Evolutionary conservation across 2,329 filamentous ascomycete genomes (phyloP).

Genomic region (Fusarium hostae): DNA sequence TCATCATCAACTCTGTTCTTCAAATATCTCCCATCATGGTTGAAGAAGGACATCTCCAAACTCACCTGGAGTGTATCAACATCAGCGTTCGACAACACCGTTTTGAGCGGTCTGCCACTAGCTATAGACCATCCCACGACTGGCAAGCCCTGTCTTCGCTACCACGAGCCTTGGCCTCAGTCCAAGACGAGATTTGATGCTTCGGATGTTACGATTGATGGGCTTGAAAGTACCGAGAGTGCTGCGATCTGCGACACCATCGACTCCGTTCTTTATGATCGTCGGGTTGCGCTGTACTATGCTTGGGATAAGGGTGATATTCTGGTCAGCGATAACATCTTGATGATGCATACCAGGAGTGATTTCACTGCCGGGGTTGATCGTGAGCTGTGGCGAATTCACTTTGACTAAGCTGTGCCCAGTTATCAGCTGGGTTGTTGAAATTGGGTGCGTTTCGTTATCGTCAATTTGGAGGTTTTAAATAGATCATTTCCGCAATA

Average conservation of each 20-base stretch:
- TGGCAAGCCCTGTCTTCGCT: constrained; percentile 60
- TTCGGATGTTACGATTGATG: constrained; percentile 57
- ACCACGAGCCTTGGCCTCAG: constrained; percentile 65
- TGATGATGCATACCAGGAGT: constrained; percentile 62
- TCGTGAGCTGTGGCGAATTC: constrained; percentile 62
- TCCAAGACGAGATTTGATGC: constrained; percentile 63
- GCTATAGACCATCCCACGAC: constrained; percentile 59
- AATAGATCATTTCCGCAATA: neutral
- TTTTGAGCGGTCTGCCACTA: constrained; percentile 57
- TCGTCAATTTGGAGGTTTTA: neutral
- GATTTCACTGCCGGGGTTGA: constrained; percentile 57
- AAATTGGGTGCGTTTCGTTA: neutral
- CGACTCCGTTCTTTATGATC: constrained; percentile 59
- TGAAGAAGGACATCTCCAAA: constrained; percentile 50
- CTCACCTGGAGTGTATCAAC: constrained; percentile 63
- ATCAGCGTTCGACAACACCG: constrained; percentile 57
- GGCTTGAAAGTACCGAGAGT: constrained; percentile 46
- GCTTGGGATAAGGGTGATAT: constrained; percentile 66
- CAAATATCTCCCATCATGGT: constrained; percentile 54
- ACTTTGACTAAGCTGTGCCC: too few relatives aligned
- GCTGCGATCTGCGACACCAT: constrained; percentile 53
- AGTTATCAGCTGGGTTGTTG: too few relatives aligned
- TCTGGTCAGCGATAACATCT: constrained; percentile 62
- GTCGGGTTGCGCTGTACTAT: constrained; percentile 61
- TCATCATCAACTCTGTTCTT: constrained; percentile 62